Conservation (phyloP, 257 asterid genomes). For the Solanum sitiens region DNA sequence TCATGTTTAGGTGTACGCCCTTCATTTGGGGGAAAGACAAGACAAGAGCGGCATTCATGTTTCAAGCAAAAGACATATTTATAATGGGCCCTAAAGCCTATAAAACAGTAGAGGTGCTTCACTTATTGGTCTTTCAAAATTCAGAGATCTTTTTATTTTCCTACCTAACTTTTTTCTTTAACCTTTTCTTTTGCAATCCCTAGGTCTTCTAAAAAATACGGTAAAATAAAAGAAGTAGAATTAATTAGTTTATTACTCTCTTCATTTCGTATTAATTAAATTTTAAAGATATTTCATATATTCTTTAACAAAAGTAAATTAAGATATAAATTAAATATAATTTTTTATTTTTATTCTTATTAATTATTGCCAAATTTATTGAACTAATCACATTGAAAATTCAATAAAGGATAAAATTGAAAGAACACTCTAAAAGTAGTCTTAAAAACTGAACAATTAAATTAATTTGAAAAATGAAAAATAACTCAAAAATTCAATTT, state of each 20-base stretch:
- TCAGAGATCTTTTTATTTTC: neutral
- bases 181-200: neutral
- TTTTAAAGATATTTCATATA: accelerated
- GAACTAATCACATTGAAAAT: no score
- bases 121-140: neutral
- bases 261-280: no score
- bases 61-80: neutral
- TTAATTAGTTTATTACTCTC: neutral
- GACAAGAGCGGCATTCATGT: neutral
- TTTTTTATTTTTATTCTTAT: no score
- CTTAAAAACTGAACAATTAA: no score
- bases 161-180: neutral
- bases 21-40: neutral
- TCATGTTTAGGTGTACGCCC: neutral
- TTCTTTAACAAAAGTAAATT: no score
- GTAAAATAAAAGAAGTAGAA: neutral
- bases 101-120: neutral
- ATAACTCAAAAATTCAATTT: no score
- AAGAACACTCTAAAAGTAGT: no score
- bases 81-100: neutral
- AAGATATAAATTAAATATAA: no score
- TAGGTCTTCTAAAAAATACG: neutral
- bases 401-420: no score
- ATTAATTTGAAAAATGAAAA: no score
- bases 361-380: no score